Base-by-base conservation (phyloP, 495 filamentous ascomycete species). In the Parachaetomium inaequale region DNA sequence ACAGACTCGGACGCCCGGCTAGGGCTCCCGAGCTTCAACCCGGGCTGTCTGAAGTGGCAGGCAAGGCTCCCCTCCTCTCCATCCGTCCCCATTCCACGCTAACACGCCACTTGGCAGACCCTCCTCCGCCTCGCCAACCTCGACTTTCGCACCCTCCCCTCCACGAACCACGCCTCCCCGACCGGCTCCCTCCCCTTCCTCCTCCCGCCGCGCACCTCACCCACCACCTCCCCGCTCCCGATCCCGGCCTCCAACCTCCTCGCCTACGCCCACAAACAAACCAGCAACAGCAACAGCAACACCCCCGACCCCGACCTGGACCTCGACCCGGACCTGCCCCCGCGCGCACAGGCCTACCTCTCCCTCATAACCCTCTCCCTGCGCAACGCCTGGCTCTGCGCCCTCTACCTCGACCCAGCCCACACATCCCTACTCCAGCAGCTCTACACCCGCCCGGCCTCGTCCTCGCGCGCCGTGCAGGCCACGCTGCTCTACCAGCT, bases 41-140 rank as follows among this genome's bases (percentile, higher is more conserved):
- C 94, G 4, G 84, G 84, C 66, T 98, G 94, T 80, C 80, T 98
- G 64, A 96, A 93, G 76, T 97, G 92, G 92, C 94, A 97, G 88
- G 93, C 92, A 69, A 52, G 86, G 80, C 6, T 40, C 36, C 46
- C 45, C 31, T 14, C 11, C 25, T 52, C 46, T 64, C 36, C 26
- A 40, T 40, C 47, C 51, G 59, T 42, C 51, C 63, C 45, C 38
- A 32, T 17, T 23, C n/a, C 19, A 46, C 52, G 29, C 59, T 62
- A 46, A 63, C 60, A 23, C 23, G 15, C 42, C 23, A 60, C 31
- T 17, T 40, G 4, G 38, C 40, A 98, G 92, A 85, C 92, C 56
- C 96, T 92, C 75, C 79, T 98, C 59, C 91, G 85, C 69, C 87
- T 98, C 68, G 78, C 83, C 61, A 81, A 81, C 21, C 80, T 96